A percentile compares a stretch with the other conserved stretches of the same genome.
phyloP scores from a whole-genome alignment of 371 early-diverging fungal species.

The Catenaria anguillulae region DNA sequence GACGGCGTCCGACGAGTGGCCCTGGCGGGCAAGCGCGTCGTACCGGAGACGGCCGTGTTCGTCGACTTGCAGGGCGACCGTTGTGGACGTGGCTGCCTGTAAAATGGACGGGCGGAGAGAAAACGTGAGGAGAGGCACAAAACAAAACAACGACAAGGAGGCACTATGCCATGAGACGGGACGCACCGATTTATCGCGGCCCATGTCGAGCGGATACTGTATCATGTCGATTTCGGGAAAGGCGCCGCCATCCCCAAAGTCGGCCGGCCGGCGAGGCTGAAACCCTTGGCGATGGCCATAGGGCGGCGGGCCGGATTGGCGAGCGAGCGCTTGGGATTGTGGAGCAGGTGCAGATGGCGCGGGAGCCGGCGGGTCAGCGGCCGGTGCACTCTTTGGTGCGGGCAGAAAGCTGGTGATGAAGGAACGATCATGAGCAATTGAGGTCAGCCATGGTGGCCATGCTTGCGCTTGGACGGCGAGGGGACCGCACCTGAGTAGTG shows the following conservation, averaged over 20 bases:
- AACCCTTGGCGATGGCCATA: constrained; percentile 67
- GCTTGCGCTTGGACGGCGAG: too few relatives aligned
- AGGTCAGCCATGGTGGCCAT: too few relatives aligned
- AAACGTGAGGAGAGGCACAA: neutral
- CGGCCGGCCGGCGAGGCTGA: constrained; percentile 60
- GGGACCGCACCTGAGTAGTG: too few relatives aligned
- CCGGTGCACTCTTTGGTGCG: neutral
- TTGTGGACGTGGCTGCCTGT: constrained; percentile 41
- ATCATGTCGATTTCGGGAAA: constrained; percentile 81
- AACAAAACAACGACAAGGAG: too few relatives aligned
- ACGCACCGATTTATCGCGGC: constrained; percentile 34
- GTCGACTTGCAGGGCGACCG: constrained; percentile 78
- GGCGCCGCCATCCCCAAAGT: constrained; percentile 93
- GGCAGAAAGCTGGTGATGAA: neutral
- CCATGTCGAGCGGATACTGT: constrained; percentile 89
- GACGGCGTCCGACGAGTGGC: constrained; percentile 49
- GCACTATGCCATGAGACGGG: too few relatives aligned
- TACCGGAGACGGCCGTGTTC: constrained; percentile 75
- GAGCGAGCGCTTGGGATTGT: too few relatives aligned
- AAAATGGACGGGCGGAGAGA: neutral
- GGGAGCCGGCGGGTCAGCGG: neutral
- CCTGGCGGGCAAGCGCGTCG: constrained; percentile 72
- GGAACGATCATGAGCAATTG: too few relatives aligned
- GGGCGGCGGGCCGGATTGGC: constrained; percentile 48
- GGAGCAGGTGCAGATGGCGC: neutral